phyloP scores from a whole-genome alignment of 1,284 basidiomycete species.

The Moesziomyces parantarcticus region DNA sequence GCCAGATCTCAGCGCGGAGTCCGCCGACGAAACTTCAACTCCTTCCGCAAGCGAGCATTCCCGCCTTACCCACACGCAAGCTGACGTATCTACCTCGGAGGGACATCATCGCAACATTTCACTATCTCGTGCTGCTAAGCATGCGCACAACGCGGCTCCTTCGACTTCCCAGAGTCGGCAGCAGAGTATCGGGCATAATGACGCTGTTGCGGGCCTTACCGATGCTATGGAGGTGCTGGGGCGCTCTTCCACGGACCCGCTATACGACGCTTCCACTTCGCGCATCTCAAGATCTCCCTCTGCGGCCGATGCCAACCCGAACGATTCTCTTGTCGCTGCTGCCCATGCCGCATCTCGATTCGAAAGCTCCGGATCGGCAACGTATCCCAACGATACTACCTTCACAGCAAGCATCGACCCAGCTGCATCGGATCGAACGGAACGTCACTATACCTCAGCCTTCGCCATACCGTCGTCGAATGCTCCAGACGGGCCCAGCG shows the following conservation, averaged over 20 bases:
- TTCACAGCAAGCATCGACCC: conserved; percentile 24
- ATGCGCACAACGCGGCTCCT: neutral
- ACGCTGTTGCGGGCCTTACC: conserved; percentile 11
- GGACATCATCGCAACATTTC: conserved; percentile 28
- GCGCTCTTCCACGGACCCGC: conserved; percentile 12
- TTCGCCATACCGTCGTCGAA: neutral
- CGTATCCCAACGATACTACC: conserved; percentile 22
- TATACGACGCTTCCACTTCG: neutral
- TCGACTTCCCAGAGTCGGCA: neutral
- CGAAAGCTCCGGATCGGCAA: neutral
- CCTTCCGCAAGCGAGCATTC: conserved; percentile 1
- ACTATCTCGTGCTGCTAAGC: conserved; percentile 20
- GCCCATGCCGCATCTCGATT: conserved; percentile 17
- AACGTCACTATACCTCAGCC: neutral
- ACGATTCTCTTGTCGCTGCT: conserved; percentile 23
- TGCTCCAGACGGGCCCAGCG: too few relatives aligned
- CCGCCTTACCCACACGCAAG: neutral
- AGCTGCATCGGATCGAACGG: neutral
- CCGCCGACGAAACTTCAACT: conserved; percentile 14
- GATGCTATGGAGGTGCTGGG: conserved; percentile 40
- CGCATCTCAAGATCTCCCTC: conserved; percentile 5
- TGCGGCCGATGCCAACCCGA: conserved; percentile 13
- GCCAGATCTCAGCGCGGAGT: conserved; percentile 14
- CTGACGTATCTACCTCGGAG: conserved; percentile 2
- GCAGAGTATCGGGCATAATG: neutral